Conservation (phyloP, 768 basidiomycete species). For the Hemileccinum rubropunctum region DNA sequence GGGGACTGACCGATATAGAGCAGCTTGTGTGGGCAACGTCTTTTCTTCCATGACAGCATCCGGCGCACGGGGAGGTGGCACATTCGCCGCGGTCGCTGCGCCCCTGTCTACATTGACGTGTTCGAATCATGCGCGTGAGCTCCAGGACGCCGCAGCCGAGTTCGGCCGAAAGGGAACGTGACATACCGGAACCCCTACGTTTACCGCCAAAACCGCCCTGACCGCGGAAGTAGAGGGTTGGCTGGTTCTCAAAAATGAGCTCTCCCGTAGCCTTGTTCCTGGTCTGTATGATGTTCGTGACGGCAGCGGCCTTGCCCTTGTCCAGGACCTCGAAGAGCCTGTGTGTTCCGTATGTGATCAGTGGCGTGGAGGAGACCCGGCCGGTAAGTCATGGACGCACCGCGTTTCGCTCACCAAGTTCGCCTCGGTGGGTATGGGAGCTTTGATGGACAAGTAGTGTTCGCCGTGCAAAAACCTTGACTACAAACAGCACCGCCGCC, state of each 20-base stretch:
- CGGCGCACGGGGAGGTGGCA: constrained; percentile 76
- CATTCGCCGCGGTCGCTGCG: constrained; percentile 77
- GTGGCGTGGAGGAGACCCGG: constrained; percentile 2
- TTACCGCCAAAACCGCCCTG: constrained; percentile 96
- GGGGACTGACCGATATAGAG: constrained; percentile 78
- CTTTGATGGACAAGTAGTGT: constrained; percentile 88
- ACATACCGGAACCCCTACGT: constrained; percentile 72
- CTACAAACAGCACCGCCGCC: constrained; percentile 34
- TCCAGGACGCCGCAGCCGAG: neutral
- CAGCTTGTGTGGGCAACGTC: constrained; percentile 80
- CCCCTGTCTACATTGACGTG: constrained; percentile 68
- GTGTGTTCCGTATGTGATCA: constrained; percentile 1
- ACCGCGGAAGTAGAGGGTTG: constrained; percentile 89
- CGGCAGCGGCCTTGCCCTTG: constrained; percentile 92
- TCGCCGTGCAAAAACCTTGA: constrained; percentile 98
- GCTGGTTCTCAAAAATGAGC: constrained; percentile 88
- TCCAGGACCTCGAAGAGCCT: constrained; percentile 80
- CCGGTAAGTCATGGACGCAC: constrained; percentile 35
- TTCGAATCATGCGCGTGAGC: neutral
- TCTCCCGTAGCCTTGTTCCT: constrained; percentile 76
- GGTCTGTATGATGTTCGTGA: constrained; percentile 77
- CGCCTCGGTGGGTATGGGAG: constrained; percentile 81
- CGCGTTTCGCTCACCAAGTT: constrained; percentile 73
- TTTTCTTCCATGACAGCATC: constrained; percentile 89
- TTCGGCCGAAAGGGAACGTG: constrained; percentile 1